A percentile compares a stretch with the other conserved stretches of the same genome.
These are phyloP conservation scores for Diddensiella transvaalensis DNA, from an alignment of 805 yeast genomes.

Conservation along the genomic window DNA sequence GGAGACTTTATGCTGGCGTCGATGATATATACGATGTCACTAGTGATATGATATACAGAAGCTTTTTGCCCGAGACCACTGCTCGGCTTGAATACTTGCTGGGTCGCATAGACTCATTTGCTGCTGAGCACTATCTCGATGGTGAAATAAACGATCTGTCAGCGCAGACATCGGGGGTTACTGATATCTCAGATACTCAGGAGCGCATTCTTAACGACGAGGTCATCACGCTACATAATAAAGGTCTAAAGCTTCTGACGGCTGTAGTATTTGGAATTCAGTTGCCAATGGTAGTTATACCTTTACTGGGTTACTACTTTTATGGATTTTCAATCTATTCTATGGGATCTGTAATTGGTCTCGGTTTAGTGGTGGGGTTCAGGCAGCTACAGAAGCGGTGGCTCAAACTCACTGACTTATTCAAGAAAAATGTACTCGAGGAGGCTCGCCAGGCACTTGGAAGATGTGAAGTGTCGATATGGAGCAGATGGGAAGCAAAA, in stretches of 20 bases:
- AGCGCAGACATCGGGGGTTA: slow-evolving; percentile 7
- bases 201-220: slow-evolving; percentile 11
- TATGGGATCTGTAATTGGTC: slow-evolving; percentile 35
- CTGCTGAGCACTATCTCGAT: slow-evolving; percentile 7
- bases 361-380: slow-evolving; percentile 37
- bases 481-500: slow-evolving; percentile 32
- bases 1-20: slow-evolving; percentile 34
- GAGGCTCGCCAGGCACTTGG: slow-evolving; percentile 27
- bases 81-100: slow-evolving; percentile 29
- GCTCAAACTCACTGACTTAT: slow-evolving; percentile 27
- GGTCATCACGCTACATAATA: slow-evolving; percentile 28
- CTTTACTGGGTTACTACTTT: slow-evolving; percentile 32
- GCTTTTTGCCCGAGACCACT: slow-evolving; percentile 31
- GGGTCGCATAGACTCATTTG: slow-evolving; percentile 29
- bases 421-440: slow-evolving; percentile 25
- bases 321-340: slow-evolving; percentile 31
- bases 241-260: slow-evolving; percentile 29
- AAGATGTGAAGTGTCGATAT: slow-evolving; percentile 29
- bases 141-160: slow-evolving; percentile 13
- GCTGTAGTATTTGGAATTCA: slow-evolving; percentile 33
- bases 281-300: slow-evolving; percentile 31
- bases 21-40: slow-evolving; percentile 36
- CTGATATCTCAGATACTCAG: neutral
- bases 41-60: slow-evolving; percentile 15
- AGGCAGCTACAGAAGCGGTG: slow-evolving; percentile 34